Evolutionary conservation across 768 basidiomycete species (phyloP), one percentile per base, ranked within the genome.

Genomic region (Tylopilus balloui): DNA sequence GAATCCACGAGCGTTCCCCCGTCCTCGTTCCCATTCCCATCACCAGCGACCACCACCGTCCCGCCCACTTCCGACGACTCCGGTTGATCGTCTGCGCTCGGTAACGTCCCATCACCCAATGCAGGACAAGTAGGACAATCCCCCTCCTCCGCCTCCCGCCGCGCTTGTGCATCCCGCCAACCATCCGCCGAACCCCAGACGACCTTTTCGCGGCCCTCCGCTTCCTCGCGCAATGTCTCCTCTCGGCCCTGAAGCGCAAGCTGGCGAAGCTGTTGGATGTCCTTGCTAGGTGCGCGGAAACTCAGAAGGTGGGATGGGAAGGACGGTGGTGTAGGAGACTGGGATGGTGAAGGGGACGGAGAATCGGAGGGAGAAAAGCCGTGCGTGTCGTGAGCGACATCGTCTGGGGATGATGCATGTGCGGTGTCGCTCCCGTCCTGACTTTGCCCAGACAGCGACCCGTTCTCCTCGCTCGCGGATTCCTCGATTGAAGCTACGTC

Each of bases 231-330:
- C 42, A 71, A 58, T 3, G 72, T 72, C 38, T 78, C 69, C 39
- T 64, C 53, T 21, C 71, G 68, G 0, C 82, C 83, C 15, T 67
- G 60, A 25, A 71, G 62, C 7, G 84, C 75, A 23, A 84, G 54
- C 46, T 58, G 58, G 10, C 84, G 73, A 32, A 83, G 68, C 20
- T 45, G 42, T 52, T 67, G 56, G 42, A 84, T 71, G 8, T 32
- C 50, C 12, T 37, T 42, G 24, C 64, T 64, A 0, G 77, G 65
- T 9, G 56, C 45, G 21, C 61, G 53, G 59, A 62, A 84, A 76
- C 29, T 66, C 32, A 21, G 36, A 28, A 35, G 29, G 5, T 44
- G 24, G 5, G 69, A 32, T 1, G 15, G 58, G 10, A 62, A 58
- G 51, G 58, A 53, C 6, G 48, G 38, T 10, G 38, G 4, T 11